These are phyloP conservation scores for Helotiales sp. DNA, from an alignment of 2,329 filamentous ascomycete species.

Conservation along the genomic window DNA sequence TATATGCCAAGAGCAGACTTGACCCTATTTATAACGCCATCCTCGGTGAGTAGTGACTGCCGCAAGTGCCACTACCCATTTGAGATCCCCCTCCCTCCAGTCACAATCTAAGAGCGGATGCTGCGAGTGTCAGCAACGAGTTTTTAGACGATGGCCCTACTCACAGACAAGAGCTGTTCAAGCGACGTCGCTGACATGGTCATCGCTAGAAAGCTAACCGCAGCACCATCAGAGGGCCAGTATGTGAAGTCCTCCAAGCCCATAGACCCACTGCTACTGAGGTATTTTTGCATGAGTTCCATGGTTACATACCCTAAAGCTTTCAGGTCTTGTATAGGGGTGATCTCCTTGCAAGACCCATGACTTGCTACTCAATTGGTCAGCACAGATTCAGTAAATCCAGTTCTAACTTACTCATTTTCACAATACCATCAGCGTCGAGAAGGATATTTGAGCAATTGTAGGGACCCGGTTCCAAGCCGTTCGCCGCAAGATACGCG, in stretches of 20 bases:
- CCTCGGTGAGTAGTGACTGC: constrained; percentile 3
- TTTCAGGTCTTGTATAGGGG: neutral
- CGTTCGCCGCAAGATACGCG: neutral
- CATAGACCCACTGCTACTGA: constrained; percentile 1
- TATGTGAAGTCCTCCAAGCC: constrained; percentile 3
- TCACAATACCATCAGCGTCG: neutral
- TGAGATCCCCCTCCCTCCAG: neutral
- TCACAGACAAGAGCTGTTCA: constrained; percentile 3
- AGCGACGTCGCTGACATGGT: constrained; percentile 6
- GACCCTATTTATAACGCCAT: constrained; percentile 1
- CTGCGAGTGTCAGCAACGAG: neutral
- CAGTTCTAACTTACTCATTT: neutral
- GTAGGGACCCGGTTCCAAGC: constrained; percentile 3
- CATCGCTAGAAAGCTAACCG: constrained; percentile 5
- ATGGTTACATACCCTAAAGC: constrained; percentile 8
- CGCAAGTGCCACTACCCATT: constrained; percentile 4
- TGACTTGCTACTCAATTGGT: neutral
- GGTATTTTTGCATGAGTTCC: constrained; percentile 10
- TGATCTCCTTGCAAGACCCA: neutral
- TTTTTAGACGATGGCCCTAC: neutral
- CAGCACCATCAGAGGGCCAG: constrained; percentile 3
- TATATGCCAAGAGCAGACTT: no score
- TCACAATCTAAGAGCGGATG: constrained; percentile 5
- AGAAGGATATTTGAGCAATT: constrained; percentile 1
- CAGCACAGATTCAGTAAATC: neutral